Evolutionary conservation across 1,284 basidiomycete genomes (phyloP), one percentile per base, ranked within the genome.

Genomic region (Ustilago vetiveriae): DNA sequence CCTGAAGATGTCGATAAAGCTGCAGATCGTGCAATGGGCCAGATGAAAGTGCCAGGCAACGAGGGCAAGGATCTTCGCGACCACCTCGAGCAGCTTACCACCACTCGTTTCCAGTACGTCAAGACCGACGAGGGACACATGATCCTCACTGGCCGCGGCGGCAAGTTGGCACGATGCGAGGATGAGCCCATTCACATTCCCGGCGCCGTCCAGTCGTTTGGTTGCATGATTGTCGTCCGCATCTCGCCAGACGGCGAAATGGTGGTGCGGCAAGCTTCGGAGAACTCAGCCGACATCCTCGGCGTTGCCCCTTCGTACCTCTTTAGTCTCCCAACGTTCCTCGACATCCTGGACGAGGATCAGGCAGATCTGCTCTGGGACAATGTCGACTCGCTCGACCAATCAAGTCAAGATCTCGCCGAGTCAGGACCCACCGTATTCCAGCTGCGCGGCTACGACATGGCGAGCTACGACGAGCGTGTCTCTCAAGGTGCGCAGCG

Each of bases 151-250:
- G 91, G 91, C 0, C 82, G 90, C 9, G 90, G 91, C 74, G 90
- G 90, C 0, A 84, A 86, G 45, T 72, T 93, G 10, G 82, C 86
- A 27, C 85, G 85, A 42, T 94, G 92, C 74, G 91, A 93, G 80
- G 91, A 94, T 74, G 91, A 94, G 88, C 92, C 92, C 0, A 94
- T 95, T 47, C 88, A 89, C 10, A 89, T 89, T 0, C 92, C 92
- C 3, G 92, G 92, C 3, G 90, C 92, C 0, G 87, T 94, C 0
- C 92, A 95, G 83, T 88, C 88, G 0, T 95, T 91, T 77, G 92
- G 92, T 9, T 89, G 93, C 1, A 85, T 94, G 16, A 86, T 94
- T 44, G 90, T 88, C 0, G 83, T 93, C 2, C 88, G 90, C 63
- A 88, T 92, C 74, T 84, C 87, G 26, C 83, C 86, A 11, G 87